Evolutionary conservation across 768 basidiomycete species (phyloP), one percentile per base, ranked within the genome.

Genomic region (Boletus patriciae): DNA sequence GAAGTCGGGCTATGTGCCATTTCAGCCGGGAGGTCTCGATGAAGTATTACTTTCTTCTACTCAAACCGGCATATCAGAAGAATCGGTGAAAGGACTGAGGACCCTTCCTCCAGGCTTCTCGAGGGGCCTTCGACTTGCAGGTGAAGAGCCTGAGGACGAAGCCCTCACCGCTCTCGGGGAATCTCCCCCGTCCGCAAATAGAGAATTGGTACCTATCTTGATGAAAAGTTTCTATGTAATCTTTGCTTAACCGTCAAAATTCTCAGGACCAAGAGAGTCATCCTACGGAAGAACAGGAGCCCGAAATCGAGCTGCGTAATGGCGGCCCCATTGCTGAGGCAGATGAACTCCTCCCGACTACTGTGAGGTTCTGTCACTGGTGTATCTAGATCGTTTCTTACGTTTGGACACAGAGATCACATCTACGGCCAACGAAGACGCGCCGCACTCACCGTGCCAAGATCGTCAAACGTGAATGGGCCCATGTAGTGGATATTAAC

Each of bases 401-500:
- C 47, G 42, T 52, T 59, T 42, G 54, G 6, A 48, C 33, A 3
- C 63, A 88, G 85, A 80, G 80, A 46, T 77, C 81, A 13, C 81
- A 85, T 66, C 73, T 90, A 23, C 83, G 79, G 47, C 83, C 87
- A 18, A 67, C 78, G 38, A 77, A 78, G 50, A 59, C 80, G 2
- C 76, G 76, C 37, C 75, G 76, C 44, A 58, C 70, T 18, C 79
- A 76, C 62, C 77, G 79, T 31, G 62, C 76, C 3, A 77, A 80
- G 46, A 66, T 84, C 4, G 84, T 84, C 55, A 95, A 95, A 73
- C 89, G 91, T 46, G 94, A 98, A 60, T 99, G 97, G 97, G 97
- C 97, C 2, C 97, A 98, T 77, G 90, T 93, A 27, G 92, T 98
- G 29, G 92, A 98, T 65, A 85, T 98, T 57, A 93, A 93, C 65